phyloP scores from a whole-genome alignment of 192 early-diverging fungal species.

The Tieghemiomyces parasiticus region DNA sequence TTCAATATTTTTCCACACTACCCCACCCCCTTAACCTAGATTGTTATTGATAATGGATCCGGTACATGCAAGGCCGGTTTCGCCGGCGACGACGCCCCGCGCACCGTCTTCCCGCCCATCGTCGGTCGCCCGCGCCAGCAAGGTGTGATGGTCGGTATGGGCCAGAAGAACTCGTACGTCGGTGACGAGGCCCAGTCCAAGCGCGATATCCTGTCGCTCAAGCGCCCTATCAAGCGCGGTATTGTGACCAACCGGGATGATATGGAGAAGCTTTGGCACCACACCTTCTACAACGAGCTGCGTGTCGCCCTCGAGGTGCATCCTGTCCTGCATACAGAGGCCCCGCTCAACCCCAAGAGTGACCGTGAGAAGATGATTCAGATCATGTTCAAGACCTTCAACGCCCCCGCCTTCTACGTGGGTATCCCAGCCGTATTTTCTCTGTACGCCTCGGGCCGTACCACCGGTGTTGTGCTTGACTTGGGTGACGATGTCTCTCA shows the following conservation, averaged over 20 bases:
- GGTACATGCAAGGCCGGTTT: conserved; percentile 64
- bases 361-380: conserved; percentile 48
- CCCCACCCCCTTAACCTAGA: conserved; percentile 7
- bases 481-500: conserved; percentile 49
- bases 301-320: conserved; percentile 50
- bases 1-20: not conserved
- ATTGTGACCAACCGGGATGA: conserved; percentile 68
- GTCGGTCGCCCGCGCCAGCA: conserved; percentile 55
- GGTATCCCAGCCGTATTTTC: conserved; percentile 40
- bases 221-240: conserved; percentile 61
- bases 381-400: conserved; percentile 49
- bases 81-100: conserved; percentile 50
- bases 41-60: conserved; percentile 56
- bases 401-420: conserved; percentile 45
- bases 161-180: conserved; percentile 56
- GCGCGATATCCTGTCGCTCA: conserved; percentile 51
- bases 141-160: conserved; percentile 60
- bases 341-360: conserved; percentile 43
- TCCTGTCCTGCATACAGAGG: conserved; percentile 43
- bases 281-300: conserved; percentile 43
- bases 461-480: conserved; percentile 43
- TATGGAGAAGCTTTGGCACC: conserved; percentile 56
- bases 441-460: conserved; percentile 42
- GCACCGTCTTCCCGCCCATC: conserved; percentile 42
- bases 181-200: conserved; percentile 61